Evolutionary conservation across 805 yeast genomes (phyloP), one percentile per base, ranked within the genome.

Genomic region (Candida stauntonica): DNA sequence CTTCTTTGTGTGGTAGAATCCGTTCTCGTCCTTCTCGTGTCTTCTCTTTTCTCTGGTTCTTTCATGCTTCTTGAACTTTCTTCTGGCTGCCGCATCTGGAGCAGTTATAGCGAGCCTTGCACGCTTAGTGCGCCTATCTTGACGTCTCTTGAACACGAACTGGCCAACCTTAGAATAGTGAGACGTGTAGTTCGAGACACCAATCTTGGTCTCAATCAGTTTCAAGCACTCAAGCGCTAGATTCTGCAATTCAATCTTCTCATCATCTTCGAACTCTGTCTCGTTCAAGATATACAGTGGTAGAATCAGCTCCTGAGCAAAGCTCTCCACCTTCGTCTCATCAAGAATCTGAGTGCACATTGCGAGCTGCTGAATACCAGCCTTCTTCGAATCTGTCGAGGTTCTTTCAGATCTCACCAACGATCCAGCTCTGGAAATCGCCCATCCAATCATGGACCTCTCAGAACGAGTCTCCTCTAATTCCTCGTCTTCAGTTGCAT

Each of bases 41-140:
- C 75, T 82, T 60, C 96, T 74, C 68, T 81, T 85, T 46, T 84
- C 93, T 58, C 89, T 77, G 20, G 75, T 72, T 51, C 81, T 74
- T 27, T 71, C 77, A 63, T 89, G 94, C 59, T 84, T 86, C 62
- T 70, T 81, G 53, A 86, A 55, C 63, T 83, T 86, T 60, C 85
- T 76, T 48, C 72, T 74, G 2, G 96, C 93, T n/a, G 86, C 81
- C 29, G 74, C 62, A 13, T 83, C 95, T 1, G 98, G 98, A 4
- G 82, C 84, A 16, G 71, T 73, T 9, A 89, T 69, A 3, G 87
- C 83, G 56, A 86, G 63, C 42, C 83, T 80, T 0, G 95, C 83
- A 41, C 88, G 71, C 55, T 80, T 81, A 0, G 84, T 73, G 55
- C 72, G 78, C 61, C 97, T 77, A 34, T 86, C 94, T 42, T 73